Evolutionary conservation across 2,329 filamentous ascomycete species (phyloP), one percentile per base, ranked within the genome.

Genomic region (Ophiocordyceps camponoti-saundersi): DNA sequence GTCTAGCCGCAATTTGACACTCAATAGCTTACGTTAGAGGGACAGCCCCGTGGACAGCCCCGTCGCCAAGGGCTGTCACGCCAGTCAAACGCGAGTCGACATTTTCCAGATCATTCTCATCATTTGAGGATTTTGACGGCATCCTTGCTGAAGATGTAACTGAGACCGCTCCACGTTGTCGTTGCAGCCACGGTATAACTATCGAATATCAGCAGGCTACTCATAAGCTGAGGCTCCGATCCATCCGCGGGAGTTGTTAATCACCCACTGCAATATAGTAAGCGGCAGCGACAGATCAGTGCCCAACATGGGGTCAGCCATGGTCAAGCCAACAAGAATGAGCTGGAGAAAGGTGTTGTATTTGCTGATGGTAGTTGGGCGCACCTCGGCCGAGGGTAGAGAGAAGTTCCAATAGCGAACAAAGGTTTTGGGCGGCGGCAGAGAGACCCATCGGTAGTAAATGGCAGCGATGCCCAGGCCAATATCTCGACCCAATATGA

Each of bases 401-500:
- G 85, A 90, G 60, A 98, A 96, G 65, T 98, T 92, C 92, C 92
- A 98, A 65, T 96, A 98, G 18, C 92, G 73, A 18, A 75, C 67
- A 64, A 95, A 85, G 0, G 92, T 96, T 66, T 96, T 96, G 2
- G 92, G 92, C 0, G 85, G 81, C 0, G 92, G 92, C 6, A 98
- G 73, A 2, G 86, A 93, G 53, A 95, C 93, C 77, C 87, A 96
- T 52, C 92, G 82, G 64, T 92, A 96, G 68, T 95, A 96, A 54
- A 98, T 80, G 22, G 92, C 92, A 2, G 88, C 79, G 21, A 95
- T 72, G 23, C 76, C 88, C 5, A 98, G 74, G 20, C 81, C 85
- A 41, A 85, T 76, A 57, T 98, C 92, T 42, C 92, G 79, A 26
- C 89, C 89, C 3, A 98, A 76, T 51, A 98, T 95, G 45, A 96